A percentile compares a stretch with the other conserved stretches of the same genome.
Evolutionary conservation across 2,329 filamentous ascomycete species (phyloP).

Genomic region (Didymella lethalis): DNA sequence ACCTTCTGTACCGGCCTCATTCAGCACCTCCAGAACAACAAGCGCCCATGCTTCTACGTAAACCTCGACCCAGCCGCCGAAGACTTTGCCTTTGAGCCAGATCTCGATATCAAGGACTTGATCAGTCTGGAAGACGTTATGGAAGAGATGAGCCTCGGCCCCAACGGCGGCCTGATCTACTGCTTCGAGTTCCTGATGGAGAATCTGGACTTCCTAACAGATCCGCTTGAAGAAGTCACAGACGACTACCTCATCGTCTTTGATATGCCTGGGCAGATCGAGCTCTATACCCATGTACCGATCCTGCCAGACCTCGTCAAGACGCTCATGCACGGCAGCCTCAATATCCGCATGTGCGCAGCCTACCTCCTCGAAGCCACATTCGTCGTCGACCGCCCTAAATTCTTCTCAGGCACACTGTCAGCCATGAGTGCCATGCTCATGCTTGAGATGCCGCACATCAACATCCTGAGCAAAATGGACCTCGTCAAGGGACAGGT

Average conservation of each 20-base stretch:
- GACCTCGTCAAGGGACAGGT: slow-evolving; percentile 92
- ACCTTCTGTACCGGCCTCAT: slow-evolving; percentile 96
- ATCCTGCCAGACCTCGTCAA: slow-evolving; percentile 85
- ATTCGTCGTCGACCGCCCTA: slow-evolving; percentile 93
- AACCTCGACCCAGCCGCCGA: slow-evolving; percentile 98
- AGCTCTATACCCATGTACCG: slow-evolving; percentile 96
- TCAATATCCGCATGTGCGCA: slow-evolving; percentile 92
- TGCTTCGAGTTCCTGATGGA: slow-evolving; percentile 96
- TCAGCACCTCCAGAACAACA: slow-evolving; percentile 87
- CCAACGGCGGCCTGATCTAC: slow-evolving; percentile 92
- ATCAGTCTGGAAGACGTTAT: slow-evolving; percentile 95
- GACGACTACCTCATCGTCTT: slow-evolving; percentile 98
- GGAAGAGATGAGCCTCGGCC: slow-evolving; percentile 90
- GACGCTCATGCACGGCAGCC: slow-evolving; percentile 79
- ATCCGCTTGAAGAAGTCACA: slow-evolving; percentile 82
- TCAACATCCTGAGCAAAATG: slow-evolving; percentile 98
- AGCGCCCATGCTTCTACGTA: slow-evolving; percentile 95
- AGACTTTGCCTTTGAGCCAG: slow-evolving; percentile 87
- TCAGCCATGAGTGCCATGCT: slow-evolving; percentile 99
- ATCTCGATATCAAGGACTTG: slow-evolving; percentile 94
- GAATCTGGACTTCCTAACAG: slow-evolving; percentile 90
- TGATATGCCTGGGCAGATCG: slow-evolving; percentile 98
- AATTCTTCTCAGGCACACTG: slow-evolving; percentile 95
- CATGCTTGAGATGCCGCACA: slow-evolving; percentile 95
- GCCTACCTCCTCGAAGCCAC: slow-evolving; percentile 94